phyloP scores from a whole-genome alignment of 208 protist species.

The Kentomonas sorsogonicus region DNA sequence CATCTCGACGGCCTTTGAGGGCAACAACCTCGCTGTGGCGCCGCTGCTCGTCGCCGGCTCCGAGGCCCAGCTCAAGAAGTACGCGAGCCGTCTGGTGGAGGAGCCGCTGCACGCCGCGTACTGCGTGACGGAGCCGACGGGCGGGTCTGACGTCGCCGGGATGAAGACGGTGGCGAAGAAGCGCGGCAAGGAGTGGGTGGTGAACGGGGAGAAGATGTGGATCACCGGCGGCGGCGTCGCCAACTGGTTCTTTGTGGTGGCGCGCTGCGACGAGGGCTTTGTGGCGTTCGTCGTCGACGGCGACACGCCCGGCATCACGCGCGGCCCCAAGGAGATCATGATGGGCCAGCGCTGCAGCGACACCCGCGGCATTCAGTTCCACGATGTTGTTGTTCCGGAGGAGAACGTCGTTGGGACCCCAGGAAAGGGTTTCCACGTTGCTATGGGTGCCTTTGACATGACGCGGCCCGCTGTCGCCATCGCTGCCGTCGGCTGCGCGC shows the following conservation, averaged over 20 bases:
- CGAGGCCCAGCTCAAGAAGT: slow-evolving; percentile 87
- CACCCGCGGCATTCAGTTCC: slow-evolving; percentile 88
- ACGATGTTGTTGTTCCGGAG: slow-evolving; percentile 84
- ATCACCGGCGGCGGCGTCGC: slow-evolving; percentile 91
- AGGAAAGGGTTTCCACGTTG: slow-evolving; percentile 82
- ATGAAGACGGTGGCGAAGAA: slow-evolving; percentile 83
- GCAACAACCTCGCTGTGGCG: slow-evolving; percentile 64
- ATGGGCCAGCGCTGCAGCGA: slow-evolving; percentile 90
- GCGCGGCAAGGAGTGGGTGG: slow-evolving; percentile 81
- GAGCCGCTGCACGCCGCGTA: slow-evolving; percentile 76
- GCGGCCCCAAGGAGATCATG: slow-evolving; percentile 83
- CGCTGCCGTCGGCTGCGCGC: slow-evolving; percentile 77
- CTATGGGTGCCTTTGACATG: slow-evolving; percentile 87
- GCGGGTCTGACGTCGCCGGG: slow-evolving; percentile 83
- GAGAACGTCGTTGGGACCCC: slow-evolving; percentile 67
- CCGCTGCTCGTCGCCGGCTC: slow-evolving; percentile 84
- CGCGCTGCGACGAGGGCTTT: slow-evolving; percentile 68
- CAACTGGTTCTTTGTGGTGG: slow-evolving; percentile 90
- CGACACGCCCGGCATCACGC: slow-evolving; percentile 76
- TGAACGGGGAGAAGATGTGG: slow-evolving; percentile 94
- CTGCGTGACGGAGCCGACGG: slow-evolving; percentile 81
- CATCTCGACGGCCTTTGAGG: slow-evolving; percentile 81
- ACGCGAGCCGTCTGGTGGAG: slow-evolving; percentile 79
- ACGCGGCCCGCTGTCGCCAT: slow-evolving; percentile 80
- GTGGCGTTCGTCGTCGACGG: slow-evolving; percentile 87